phyloP scores from a whole-genome alignment of 2,329 filamentous ascomycete species.

The Metarhizium sp. region DNA sequence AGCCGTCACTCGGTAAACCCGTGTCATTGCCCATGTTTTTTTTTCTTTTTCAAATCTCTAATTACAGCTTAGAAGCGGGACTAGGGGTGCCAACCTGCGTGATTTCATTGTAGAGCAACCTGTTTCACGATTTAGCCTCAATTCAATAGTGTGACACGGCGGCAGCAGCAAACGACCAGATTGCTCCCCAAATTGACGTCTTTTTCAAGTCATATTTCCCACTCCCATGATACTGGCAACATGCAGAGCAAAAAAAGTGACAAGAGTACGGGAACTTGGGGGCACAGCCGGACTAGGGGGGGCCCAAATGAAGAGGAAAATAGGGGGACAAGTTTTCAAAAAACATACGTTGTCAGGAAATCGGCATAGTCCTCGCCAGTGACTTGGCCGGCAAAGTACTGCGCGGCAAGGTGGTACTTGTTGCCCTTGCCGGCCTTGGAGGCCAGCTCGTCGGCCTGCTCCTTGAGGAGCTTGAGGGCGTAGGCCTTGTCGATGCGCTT shows the following conservation, averaged over 20 bases:
- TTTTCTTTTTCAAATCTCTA: neutral
- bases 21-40: neutral
- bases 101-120: slow-evolving; percentile 81
- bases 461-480: slow-evolving; percentile 74
- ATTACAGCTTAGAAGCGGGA: slow-evolving; percentile 54
- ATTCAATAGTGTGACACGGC: neutral
- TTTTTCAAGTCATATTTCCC: too few species aligned
- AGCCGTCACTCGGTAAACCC: neutral
- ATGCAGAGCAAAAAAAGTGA: too few species aligned
- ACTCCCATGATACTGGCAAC: too few species aligned
- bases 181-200: too few species aligned
- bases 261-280: too few species aligned
- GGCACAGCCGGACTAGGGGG: too few species aligned
- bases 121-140: slow-evolving; percentile 23
- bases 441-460: slow-evolving; percentile 69
- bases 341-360: slow-evolving; percentile 72
- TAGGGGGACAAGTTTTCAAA: too few species aligned
- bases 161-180: too few species aligned
- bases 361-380: slow-evolving; percentile 97
- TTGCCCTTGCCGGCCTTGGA: slow-evolving; percentile 74
- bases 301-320: too few species aligned
- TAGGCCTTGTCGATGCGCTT: slow-evolving; percentile 91
- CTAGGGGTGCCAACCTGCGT: slow-evolving; percentile 57
- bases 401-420: slow-evolving; percentile 81
- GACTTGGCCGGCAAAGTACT: slow-evolving; percentile 88